These are phyloP conservation scores for Zelonia costaricensis DNA, from an alignment of 208 protist genomes.

Conservation along the genomic window DNA sequence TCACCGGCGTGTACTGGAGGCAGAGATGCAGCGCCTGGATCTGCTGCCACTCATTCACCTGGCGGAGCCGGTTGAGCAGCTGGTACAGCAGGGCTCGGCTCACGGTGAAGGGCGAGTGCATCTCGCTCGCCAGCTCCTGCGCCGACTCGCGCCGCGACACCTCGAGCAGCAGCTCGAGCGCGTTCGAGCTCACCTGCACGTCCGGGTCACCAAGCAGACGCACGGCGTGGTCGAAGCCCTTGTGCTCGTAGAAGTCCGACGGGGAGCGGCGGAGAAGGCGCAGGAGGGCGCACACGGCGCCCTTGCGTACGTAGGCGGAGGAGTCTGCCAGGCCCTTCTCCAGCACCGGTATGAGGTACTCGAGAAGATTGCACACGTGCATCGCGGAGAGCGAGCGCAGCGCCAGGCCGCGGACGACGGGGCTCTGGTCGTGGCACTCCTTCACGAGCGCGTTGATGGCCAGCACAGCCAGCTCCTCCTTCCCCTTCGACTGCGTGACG, in stretches of 20 bases:
- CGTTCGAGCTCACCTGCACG: conserved; percentile 80
- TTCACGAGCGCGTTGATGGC: conserved; percentile 96
- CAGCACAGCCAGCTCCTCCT: conserved; percentile 93
- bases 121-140: neutral
- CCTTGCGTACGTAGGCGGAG: conserved; percentile 94
- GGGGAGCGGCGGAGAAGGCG: conserved; percentile 76
- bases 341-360: conserved; percentile 86
- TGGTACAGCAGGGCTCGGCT: conserved; percentile 76
- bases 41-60: conserved; percentile 90
- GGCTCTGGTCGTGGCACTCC: conserved; percentile 91
- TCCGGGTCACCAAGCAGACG: conserved; percentile 88
- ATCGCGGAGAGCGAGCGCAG: conserved; percentile 93
- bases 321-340: conserved; percentile 75
- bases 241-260: conserved; percentile 40
- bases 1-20: conserved; percentile 52
- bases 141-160: conserved; percentile 53
- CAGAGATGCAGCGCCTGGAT: conserved; percentile 73
- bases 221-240: conserved; percentile 51
- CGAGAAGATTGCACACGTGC: conserved; percentile 49
- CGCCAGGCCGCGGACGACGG: conserved; percentile 95
- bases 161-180: conserved; percentile 79
- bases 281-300: conserved; percentile 85
- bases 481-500: conserved; percentile 88
- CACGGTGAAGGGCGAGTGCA: conserved; percentile 37
- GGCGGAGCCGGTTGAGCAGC: conserved; percentile 76